Conservation (phyloP, 2,329 filamentous ascomycete genomes). For the Cladosporium cucumerinum region DNA sequence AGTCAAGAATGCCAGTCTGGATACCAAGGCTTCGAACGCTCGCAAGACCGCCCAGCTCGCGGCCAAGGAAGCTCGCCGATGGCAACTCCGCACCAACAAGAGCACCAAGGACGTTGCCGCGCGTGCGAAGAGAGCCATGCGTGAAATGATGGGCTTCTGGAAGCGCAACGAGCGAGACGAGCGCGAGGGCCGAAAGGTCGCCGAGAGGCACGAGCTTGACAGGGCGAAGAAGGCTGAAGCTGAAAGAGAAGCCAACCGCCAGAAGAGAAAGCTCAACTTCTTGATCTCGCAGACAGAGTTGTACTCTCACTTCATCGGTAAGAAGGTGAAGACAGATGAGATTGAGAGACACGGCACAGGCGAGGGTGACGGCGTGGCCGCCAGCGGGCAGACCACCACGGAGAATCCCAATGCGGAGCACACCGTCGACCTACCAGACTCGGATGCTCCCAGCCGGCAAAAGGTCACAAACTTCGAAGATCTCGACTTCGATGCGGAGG, state of each 20-base stretch:
- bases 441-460: constrained; percentile 49
- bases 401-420: constrained; percentile 40
- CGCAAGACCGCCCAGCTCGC: constrained; percentile 97
- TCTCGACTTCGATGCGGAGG: constrained; percentile 91
- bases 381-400: constrained; percentile 49
- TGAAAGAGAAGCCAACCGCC: constrained; percentile 92
- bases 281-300: constrained; percentile 97
- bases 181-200: constrained; percentile 86
- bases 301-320: constrained; percentile 98
- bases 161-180: constrained; percentile 98
- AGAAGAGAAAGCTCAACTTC: constrained; percentile 99
- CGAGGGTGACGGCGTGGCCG: constrained; percentile 63
- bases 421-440: constrained; percentile 48
- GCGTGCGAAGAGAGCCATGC: constrained; percentile 94
- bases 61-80: constrained; percentile 93
- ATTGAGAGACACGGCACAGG: constrained; percentile 80
- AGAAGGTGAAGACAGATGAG: constrained; percentile 97
- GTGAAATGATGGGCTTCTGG: constrained; percentile 99
- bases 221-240: constrained; percentile 96
- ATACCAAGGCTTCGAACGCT: constrained; percentile 87
- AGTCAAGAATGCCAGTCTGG: constrained; percentile 78
- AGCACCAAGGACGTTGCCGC: constrained; percentile 97
- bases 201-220: constrained; percentile 93
- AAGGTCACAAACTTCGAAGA: constrained; percentile 94
- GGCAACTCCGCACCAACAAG: constrained; percentile 98